Base-by-base conservation (phyloP, 2,329 filamentous ascomycete genomes). In the Hymenoscyphus fraxineus region DNA sequence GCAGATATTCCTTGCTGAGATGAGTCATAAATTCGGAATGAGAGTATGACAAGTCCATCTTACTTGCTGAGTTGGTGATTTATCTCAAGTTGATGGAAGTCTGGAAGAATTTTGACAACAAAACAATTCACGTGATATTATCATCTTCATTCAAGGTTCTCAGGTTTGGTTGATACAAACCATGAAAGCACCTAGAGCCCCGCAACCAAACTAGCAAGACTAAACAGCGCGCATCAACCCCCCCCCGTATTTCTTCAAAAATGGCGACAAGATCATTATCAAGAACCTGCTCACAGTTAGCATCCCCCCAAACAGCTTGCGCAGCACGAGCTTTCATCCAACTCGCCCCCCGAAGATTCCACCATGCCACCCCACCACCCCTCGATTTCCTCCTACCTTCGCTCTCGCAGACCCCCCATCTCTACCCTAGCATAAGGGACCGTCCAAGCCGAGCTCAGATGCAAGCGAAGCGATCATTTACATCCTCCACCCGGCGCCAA, bases 331-430 rank as follows among this genome's bases (percentile, higher is more conserved):
- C 69, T 59, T 74, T 74, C 60, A 67, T 75, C 38, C 69, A 71
- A 59, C 64, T 73, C 55, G 64, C 68, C 3, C 68, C 71, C 15
- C 68, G 65, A 63, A 69, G 68, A 67, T 57, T 64, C 19, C 41
- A 71, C 16, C 61, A 66, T 51, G 70, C 27, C 56, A 59, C 68
- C 62, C 66, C 72, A 16, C 65, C 61, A 55, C 72, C 68, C 59
- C 70, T 73, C 44, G 73, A 74, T 47, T 75, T 75, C 62, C 70
- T 75, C 22, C 55, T 70, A 13, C 73, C 73, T 22, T 41, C 66
- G n/a, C 13, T 64, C 32, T 55, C 61, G 4, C 35, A 54, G 31
- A 32, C 41, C 27, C n/a, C 60, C 9, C 59, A 32, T 51, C 32
- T 51, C 44, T 38, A 13, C 35, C 40, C 39, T 13, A 16, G 38